A percentile compares a stretch with the other conserved stretches of the same genome.
Evolutionary conservation across 2,329 filamentous ascomycete genomes (phyloP).

Genomic region (Orbilia oligospora): DNA sequence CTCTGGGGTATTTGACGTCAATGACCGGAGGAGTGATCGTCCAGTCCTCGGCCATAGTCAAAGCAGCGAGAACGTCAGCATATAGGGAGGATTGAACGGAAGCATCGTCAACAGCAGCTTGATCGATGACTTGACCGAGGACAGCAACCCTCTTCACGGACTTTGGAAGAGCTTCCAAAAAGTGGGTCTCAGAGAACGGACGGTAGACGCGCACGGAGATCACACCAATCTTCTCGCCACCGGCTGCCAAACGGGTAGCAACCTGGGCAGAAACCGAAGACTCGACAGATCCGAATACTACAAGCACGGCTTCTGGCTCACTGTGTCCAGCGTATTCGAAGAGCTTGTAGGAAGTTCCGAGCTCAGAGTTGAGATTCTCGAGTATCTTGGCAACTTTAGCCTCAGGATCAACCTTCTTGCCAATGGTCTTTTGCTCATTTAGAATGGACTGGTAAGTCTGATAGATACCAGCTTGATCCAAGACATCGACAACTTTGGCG

Average conservation of each 20-base stretch:
- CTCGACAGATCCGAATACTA: slow-evolving; percentile 93
- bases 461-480: slow-evolving; percentile 79
- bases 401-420: slow-evolving; percentile 80
- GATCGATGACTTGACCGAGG: slow-evolving; percentile 86
- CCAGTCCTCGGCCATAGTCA: slow-evolving; percentile 82
- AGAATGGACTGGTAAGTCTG: slow-evolving; percentile 78
- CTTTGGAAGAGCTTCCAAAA: slow-evolving; percentile 83
- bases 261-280: slow-evolving; percentile 87
- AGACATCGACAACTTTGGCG: slow-evolving; percentile 83
- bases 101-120: slow-evolving; percentile 79
- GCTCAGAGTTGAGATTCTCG: slow-evolving; percentile 85
- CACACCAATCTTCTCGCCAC: slow-evolving; percentile 84
- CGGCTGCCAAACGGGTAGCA: slow-evolving; percentile 78
- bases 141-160: slow-evolving; percentile 83
- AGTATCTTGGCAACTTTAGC: slow-evolving; percentile 80
- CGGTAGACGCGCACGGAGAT: slow-evolving; percentile 94
- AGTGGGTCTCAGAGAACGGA: slow-evolving; percentile 94
- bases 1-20: slow-evolving; percentile 91
- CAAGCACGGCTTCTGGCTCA: slow-evolving; percentile 83
- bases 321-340: slow-evolving; percentile 95
- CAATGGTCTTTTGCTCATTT: slow-evolving; percentile 74
- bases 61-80: slow-evolving; percentile 87
- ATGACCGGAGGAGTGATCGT: slow-evolving; percentile 76
- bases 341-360: slow-evolving; percentile 90
- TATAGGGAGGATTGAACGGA: slow-evolving; percentile 88